Evolutionary conservation across 352 stramenopile species (phyloP).

Genomic region (Plasmopara halstedii): DNA sequence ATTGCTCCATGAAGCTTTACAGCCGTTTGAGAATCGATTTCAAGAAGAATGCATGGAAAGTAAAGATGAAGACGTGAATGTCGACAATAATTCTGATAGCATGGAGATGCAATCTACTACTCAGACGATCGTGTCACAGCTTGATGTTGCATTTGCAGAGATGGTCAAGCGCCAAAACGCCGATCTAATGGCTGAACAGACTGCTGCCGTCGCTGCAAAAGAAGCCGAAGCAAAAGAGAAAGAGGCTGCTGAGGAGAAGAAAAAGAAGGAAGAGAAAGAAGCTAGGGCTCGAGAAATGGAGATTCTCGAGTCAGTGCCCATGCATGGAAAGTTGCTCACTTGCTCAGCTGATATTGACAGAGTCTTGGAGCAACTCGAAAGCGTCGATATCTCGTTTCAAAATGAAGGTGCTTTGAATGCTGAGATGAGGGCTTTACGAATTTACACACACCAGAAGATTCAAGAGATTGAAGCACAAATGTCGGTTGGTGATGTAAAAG

Average conservation of each 20-base stretch:
- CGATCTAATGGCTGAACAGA: conserved; percentile 28
- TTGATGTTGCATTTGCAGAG: conserved; percentile 34
- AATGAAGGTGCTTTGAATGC: conserved; percentile 1
- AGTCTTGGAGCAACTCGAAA: conserved; percentile 32
- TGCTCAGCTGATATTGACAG: conserved; percentile 38
- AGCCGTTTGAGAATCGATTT: conserved; percentile 36
- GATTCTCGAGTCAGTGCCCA: conserved; percentile 36
- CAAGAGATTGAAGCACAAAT: conserved; percentile 29
- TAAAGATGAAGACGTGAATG: conserved; percentile 14
- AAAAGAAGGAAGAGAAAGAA: conserved; percentile 22
- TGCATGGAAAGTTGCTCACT: conserved; percentile 36
- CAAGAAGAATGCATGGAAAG: conserved; percentile 24
- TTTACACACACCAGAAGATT: conserved; percentile 14
- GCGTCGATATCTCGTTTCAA: background rate
- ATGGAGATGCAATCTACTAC: conserved; percentile 22
- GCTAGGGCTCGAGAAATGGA: conserved; percentile 29
- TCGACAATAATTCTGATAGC: conserved; percentile 5
- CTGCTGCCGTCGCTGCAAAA: conserved; percentile 22
- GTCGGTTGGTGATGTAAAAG: no score
- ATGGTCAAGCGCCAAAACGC: conserved; percentile 25
- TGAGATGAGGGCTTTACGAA: conserved; percentile 18
- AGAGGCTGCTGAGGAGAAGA: conserved; percentile 31
- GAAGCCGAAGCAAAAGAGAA: conserved; percentile 32
- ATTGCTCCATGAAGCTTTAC: conserved; percentile 34
- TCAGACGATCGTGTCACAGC: conserved; percentile 34